A percentile compares a stretch with the other conserved stretches of the same genome.
phyloP scores from a whole-genome alignment of 208 protist species.

The Wallacemonas sp. region DNA sequence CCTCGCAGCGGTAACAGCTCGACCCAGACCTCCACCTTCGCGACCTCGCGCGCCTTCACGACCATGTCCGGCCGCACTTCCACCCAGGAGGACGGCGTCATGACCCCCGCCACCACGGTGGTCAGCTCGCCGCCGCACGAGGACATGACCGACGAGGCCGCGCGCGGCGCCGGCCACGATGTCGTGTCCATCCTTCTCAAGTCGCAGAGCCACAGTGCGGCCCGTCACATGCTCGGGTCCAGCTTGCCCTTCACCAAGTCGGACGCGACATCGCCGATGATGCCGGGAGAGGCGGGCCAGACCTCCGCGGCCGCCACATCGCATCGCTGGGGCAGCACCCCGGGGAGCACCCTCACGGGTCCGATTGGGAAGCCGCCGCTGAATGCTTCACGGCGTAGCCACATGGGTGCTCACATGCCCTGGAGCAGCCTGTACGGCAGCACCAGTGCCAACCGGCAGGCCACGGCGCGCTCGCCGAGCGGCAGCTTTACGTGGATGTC shows the following conservation, averaged over 20 bases:
- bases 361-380: conserved; percentile 15
- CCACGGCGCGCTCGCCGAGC: not conserved
- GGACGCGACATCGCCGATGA: too few relatives aligned
- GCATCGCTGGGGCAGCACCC: not conserved
- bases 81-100: not conserved
- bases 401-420: not conserved
- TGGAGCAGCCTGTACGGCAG: conserved; percentile 5
- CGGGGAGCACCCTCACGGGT: not conserved
- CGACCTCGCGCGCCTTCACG: conserved; percentile 5
- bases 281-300: too few relatives aligned
- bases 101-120: not conserved
- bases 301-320: too few relatives aligned
- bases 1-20: conserved; percentile 22
- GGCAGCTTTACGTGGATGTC: not conserved
- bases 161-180: not conserved
- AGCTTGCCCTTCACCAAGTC: too few relatives aligned
- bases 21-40: conserved; percentile 20
- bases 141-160: not conserved
- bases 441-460: not conserved
- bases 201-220: not conserved
- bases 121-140: not conserved
- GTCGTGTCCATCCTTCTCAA: not conserved
- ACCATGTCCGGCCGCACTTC: conserved; percentile 1
- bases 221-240: too few relatives aligned
- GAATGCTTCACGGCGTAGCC: not conserved